Evolutionary conservation across 345 rosid species (phyloP).

Genomic region (Gossypium stocksii): DNA sequence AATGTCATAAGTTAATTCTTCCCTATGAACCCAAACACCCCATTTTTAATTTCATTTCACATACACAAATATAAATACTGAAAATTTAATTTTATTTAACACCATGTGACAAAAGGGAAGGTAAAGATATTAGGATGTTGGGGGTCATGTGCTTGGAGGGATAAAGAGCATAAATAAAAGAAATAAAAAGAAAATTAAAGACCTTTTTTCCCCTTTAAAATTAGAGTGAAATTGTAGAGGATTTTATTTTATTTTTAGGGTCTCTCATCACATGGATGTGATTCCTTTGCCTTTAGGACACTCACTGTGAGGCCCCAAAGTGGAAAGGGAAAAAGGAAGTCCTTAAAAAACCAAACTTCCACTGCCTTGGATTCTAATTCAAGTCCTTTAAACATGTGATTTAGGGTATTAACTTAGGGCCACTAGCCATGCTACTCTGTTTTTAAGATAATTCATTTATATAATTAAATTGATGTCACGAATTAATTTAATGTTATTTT

Average conservation of each 20-base stretch:
- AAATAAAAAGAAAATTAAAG: neutral
- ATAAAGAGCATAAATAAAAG: neutral
- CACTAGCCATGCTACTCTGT: slow-evolving; percentile 11
- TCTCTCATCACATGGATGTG: slow-evolving; percentile 21
- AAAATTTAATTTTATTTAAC: neutral
- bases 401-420: slow-evolving; percentile 15
- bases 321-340: neutral
- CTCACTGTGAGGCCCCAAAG: slow-evolving; percentile 32
- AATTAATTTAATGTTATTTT: fast-evolving
- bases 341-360: slow-evolving; percentile 17
- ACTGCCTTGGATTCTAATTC: slow-evolving; percentile 45
- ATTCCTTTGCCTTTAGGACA: slow-evolving; percentile 39
- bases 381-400: slow-evolving; percentile 40
- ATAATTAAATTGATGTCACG: no score
- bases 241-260: slow-evolving; percentile 11
- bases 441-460: neutral
- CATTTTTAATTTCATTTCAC: neutral
- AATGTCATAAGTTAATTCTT: slow-evolving; percentile 13
- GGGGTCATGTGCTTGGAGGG: slow-evolving; percentile 36
- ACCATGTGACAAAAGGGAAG: slow-evolving; percentile 28
- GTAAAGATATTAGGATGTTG: slow-evolving; percentile 22
- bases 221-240: slow-evolving; percentile 18
- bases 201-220: slow-evolving; percentile 6
- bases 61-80: no score
- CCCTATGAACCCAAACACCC: slow-evolving; percentile 20